Conservation (phyloP, 164 flowering plant species). For the Piper betle region DNA sequence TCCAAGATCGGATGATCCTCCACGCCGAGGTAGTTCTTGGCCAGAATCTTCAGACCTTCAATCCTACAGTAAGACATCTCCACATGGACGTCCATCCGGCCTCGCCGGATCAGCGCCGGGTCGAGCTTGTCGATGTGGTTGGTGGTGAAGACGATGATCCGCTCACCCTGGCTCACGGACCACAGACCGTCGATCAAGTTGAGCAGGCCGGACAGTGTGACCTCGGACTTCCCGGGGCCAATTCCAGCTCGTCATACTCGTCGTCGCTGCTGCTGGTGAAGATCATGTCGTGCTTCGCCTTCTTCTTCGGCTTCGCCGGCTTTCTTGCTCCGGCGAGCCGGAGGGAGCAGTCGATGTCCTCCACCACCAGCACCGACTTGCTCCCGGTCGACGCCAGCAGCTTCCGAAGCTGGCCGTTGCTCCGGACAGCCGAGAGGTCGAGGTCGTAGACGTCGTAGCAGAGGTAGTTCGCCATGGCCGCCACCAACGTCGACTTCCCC, state of each 20-base stretch:
- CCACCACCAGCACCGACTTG: too few species aligned
- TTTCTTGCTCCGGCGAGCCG: slow-evolving; percentile 27
- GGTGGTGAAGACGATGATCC: slow-evolving; percentile 7
- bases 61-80: too few species aligned
- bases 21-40: neutral
- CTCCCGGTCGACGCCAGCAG: too few species aligned
- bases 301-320: too few species aligned
- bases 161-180: slow-evolving; percentile 3
- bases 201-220: slow-evolving; percentile 6
- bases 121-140: slow-evolving; percentile 6
- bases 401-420: too few species aligned
- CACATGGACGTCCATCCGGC: slow-evolving; percentile 8
- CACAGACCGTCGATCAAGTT: slow-evolving; percentile 7
- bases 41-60: slow-evolving; percentile 1
- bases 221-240: neutral
- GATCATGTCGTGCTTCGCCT: too few species aligned
- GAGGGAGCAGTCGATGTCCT: slow-evolving; percentile 68
- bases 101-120: slow-evolving; percentile 5
- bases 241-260: neutral
- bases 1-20: neutral
- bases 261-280: neutral
- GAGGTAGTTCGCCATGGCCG: too few species aligned
- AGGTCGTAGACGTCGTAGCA: too few species aligned
- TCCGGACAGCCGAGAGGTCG: too few species aligned
- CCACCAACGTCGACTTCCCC: too few species aligned